phyloP scores from a whole-genome alignment of 129 eudicot species.

The Flaveria robusta region DNA sequence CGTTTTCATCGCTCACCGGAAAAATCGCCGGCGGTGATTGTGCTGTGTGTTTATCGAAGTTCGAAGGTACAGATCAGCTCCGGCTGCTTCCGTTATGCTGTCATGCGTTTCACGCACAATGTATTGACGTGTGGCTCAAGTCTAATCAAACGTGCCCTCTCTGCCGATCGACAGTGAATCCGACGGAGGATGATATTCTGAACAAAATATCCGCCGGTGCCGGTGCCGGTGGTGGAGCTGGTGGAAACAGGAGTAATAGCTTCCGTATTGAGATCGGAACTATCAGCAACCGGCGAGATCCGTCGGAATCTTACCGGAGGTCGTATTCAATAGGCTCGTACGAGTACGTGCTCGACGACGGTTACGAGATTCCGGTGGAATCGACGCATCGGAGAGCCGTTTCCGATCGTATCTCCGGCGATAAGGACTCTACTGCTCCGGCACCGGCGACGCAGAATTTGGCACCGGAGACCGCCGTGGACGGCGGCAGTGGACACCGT shows the following conservation, averaged over 20 bases:
- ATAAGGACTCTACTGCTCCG: conserved; percentile 50
- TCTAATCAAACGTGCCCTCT: conserved; percentile 77
- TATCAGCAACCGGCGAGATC: conserved; percentile 50
- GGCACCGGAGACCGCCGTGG: conserved; percentile 48
- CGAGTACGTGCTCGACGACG: conserved; percentile 72
- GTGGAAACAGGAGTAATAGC: conserved; percentile 33
- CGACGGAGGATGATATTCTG: conserved; percentile 50
- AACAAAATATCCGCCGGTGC: conserved; percentile 38
- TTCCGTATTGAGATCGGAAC: conserved; percentile 78
- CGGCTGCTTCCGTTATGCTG: conserved; percentile 80
- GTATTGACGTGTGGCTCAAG: conserved; percentile 74
- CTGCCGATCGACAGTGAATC: conserved; percentile 67
- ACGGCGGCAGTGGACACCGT: conserved; percentile 39
- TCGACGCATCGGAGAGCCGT: conserved; percentile 47
- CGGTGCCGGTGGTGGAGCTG: conserved; percentile 5
- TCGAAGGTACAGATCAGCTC: conserved; percentile 62
- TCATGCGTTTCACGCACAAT: conserved; percentile 79
- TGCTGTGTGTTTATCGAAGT: conserved; percentile 74
- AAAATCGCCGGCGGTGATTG: conserved; percentile 59
- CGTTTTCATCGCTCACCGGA: conserved; percentile 60
- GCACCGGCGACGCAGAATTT: conserved; percentile 56
- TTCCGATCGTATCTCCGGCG: conserved; percentile 39
- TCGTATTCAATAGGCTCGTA: conserved; percentile 77
- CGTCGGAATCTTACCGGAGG: conserved; percentile 30
- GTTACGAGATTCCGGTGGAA: conserved; percentile 61